Conservation (phyloP, 352 stramenopile genomes). For the Pseudoperonospora humuli region DNA sequence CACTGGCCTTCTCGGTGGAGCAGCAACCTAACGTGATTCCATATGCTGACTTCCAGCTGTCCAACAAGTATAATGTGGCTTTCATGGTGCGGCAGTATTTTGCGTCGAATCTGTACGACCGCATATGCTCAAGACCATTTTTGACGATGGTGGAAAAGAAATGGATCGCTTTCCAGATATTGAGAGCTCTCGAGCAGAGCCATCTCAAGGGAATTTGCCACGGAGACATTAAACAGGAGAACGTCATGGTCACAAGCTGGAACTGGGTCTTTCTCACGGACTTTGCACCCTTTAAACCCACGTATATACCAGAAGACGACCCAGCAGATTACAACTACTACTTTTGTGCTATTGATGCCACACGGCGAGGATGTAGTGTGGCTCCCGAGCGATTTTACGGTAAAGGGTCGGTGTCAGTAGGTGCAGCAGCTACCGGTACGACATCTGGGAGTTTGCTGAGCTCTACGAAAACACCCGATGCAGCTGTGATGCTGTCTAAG, state of each 20-base stretch:
- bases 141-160: constrained; percentile 93
- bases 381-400: constrained; percentile 87
- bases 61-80: constrained; percentile 74
- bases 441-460: constrained; percentile 17
- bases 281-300: constrained; percentile 94
- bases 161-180: constrained; percentile 96
- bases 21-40: constrained; percentile 76
- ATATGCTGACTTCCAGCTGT: constrained; percentile 74
- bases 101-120: constrained; percentile 93
- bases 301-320: constrained; percentile 93
- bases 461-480: constrained; percentile 41
- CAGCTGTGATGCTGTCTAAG: constrained; percentile 52
- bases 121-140: constrained; percentile 94
- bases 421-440: constrained; percentile 2
- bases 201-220: constrained; percentile 92
- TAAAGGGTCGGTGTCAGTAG: constrained; percentile 17
- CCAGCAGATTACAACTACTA: constrained; percentile 95
- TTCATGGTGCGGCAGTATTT: constrained; percentile 96
- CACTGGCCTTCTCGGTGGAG: constrained; percentile 53
- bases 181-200: constrained; percentile 90
- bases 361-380: constrained; percentile 90
- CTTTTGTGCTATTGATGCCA: constrained; percentile 81
- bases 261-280: constrained; percentile 97
- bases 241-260: constrained; percentile 97
- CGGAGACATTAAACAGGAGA: constrained; percentile 97